Evolutionary conservation across 2,329 filamentous ascomycete genomes (phyloP).

Genomic region (Nigrograna mackinnonii): DNA sequence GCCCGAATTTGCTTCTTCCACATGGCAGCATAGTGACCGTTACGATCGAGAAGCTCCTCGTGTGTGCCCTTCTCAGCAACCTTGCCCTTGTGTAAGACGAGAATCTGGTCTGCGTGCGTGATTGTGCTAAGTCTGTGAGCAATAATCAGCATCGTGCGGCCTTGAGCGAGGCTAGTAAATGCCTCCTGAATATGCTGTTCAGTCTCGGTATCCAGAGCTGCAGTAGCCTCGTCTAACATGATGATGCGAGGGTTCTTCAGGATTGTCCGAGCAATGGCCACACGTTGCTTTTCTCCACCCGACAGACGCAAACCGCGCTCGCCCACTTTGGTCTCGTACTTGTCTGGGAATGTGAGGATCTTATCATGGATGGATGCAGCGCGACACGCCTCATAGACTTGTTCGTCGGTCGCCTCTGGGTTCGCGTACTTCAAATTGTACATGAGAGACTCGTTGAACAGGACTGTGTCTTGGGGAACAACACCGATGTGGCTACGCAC

Average conservation of each 20-base stretch:
- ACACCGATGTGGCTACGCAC: conserved; percentile 89
- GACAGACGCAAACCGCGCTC: conserved; percentile 86
- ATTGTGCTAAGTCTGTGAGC: conserved; percentile 69
- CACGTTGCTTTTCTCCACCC: conserved; percentile 90
- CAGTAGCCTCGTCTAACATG: conserved; percentile 90
- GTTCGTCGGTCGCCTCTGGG: conserved; percentile 75
- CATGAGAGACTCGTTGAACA: conserved; percentile 95
- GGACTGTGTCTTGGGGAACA: conserved; percentile 92
- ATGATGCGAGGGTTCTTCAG: conserved; percentile 91
- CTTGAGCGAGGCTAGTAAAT: conserved; percentile 77
- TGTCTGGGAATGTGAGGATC: conserved; percentile 85
- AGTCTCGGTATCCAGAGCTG: conserved; percentile 87
- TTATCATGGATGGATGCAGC: conserved; percentile 93
- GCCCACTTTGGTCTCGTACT: conserved; percentile 87
- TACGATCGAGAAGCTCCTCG: conserved; percentile 51
- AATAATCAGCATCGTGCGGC: conserved; percentile 92
- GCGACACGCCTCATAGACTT: conserved; percentile 79
- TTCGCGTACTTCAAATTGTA: conserved; percentile 94
- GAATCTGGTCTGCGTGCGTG: conserved; percentile 59
- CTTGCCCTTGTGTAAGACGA: conserved; percentile 57
- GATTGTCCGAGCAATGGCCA: conserved; percentile 91
- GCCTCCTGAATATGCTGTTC: conserved; percentile 92
- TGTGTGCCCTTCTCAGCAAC: conserved; percentile 58
- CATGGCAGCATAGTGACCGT: conserved; percentile 52
- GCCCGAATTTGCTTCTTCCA: conserved; percentile 58